phyloP scores from a whole-genome alignment of 495 filamentous ascomycete species.

The Lichina pygmaea region DNA sequence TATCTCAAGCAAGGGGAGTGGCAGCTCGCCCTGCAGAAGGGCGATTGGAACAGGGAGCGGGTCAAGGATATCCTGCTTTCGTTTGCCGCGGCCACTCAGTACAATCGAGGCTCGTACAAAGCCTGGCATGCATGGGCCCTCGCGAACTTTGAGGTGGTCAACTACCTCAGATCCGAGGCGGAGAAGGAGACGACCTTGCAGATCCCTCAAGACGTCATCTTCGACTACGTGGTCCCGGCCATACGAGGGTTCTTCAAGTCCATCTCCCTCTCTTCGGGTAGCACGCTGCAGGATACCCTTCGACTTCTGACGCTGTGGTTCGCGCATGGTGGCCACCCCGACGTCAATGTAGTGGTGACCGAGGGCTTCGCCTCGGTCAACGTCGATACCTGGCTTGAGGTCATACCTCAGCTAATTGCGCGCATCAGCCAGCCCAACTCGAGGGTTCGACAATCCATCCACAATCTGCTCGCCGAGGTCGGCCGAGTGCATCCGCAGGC shows the following conservation, averaged over 20 bases:
- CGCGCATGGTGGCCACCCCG: constrained; percentile 60
- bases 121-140: constrained; percentile 99
- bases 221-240: constrained; percentile 78
- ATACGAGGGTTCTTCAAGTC: constrained; percentile 89
- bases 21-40: constrained; percentile 55
- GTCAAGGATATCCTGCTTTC: constrained; percentile 54
- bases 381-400: constrained; percentile 93
- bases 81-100: constrained; percentile 72
- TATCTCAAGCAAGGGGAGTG: constrained; percentile 91
- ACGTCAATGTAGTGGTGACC: constrained; percentile 65
- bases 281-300: constrained; percentile 84
- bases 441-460: constrained; percentile 64
- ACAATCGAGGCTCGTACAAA: constrained; percentile 87
- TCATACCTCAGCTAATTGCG: constrained; percentile 91
- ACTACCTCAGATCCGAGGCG: constrained; percentile 33
- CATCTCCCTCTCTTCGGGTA: constrained; percentile 69
- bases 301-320: constrained; percentile 90
- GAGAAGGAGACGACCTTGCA: constrained; percentile 24
- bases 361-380: constrained; percentile 77
- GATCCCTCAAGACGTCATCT: constrained; percentile 34
- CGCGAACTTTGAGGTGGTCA: constrained; percentile 95
- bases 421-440: constrained; percentile 86
- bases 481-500: constrained; percentile 87
- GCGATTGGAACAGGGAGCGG: constrained; percentile 65
- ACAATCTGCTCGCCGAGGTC: constrained; percentile 72